Percentiles rank a stretch among this genome's conserved stretches.
phyloP scores from a whole-genome alignment of 179 eudicot species.

The Silene coronaria region DNA sequence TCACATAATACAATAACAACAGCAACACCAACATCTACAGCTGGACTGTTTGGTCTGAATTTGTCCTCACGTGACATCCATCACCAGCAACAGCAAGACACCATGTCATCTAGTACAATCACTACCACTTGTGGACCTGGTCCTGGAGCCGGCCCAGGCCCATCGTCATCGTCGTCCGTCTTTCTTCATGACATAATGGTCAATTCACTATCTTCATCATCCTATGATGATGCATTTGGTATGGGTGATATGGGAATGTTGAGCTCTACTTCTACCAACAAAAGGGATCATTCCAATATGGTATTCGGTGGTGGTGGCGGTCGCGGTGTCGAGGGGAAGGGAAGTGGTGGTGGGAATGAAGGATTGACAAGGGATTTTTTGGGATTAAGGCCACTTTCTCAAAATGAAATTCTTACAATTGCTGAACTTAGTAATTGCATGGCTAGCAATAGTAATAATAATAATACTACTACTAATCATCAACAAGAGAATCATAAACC shows the following conservation, averaged over 20 bases:
- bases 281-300: slow-evolving; percentile 17
- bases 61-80: slow-evolving; percentile 50
- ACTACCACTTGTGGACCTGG: slow-evolving; percentile 10
- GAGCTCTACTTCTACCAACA: too few species aligned
- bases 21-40: slow-evolving; percentile 20
- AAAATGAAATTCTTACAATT: slow-evolving; percentile 49
- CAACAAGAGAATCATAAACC: slow-evolving; percentile 28
- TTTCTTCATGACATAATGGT: slow-evolving; percentile 57
- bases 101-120: slow-evolving; percentile 18
- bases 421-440: slow-evolving; percentile 43
- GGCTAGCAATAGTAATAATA: slow-evolving; percentile 2
- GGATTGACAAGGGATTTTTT: slow-evolving; percentile 81
- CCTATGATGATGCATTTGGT: slow-evolving; percentile 37
- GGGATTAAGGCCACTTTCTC: slow-evolving; percentile 63
- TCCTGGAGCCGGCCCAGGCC: slow-evolving; percentile 6
- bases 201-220: slow-evolving; percentile 34
- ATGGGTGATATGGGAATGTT: slow-evolving; percentile 17
- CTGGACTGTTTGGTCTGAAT: slow-evolving; percentile 43
- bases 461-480: slow-evolving; percentile 16
- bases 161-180: slow-evolving; percentile 19
- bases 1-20: slow-evolving; percentile 17
- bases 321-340: slow-evolving; percentile 2
- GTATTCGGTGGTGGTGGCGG: slow-evolving; percentile 13
- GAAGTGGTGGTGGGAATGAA: slow-evolving; percentile 27
- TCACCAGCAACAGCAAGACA: slow-evolving; percentile 27